Evolutionary conservation across 2,329 filamentous ascomycete genomes (phyloP).

Genomic region (Pyricularia grisea): DNA sequence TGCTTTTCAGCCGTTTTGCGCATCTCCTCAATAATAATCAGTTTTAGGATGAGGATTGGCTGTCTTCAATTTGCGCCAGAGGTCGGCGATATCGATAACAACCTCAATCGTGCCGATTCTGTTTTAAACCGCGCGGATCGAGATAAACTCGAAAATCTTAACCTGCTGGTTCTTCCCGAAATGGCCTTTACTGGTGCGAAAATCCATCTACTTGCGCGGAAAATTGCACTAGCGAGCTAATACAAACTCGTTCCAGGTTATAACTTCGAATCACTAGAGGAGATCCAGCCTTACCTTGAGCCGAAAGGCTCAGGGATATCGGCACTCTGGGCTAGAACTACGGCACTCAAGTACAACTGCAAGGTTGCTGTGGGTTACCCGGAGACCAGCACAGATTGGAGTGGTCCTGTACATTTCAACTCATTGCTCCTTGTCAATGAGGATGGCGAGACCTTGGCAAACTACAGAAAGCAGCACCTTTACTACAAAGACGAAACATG

Average conservation of each 20-base stretch:
- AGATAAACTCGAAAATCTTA: constrained; percentile 50
- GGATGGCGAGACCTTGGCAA: constrained; percentile 50
- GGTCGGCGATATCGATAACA: constrained; percentile 61
- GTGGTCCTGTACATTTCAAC: constrained; percentile 35
- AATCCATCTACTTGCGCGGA: not conserved
- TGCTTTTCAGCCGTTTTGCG: not conserved
- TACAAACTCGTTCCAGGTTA: constrained; percentile 44
- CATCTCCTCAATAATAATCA: not conserved
- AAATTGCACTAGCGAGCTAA: not conserved
- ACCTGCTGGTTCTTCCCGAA: constrained; percentile 67
- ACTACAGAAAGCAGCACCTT: constrained; percentile 51
- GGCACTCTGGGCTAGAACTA: constrained; percentile 61
- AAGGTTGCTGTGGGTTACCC: constrained; percentile 66
- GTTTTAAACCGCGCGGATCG: constrained; percentile 45
- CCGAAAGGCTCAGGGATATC: constrained; percentile 54
- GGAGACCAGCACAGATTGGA: constrained; percentile 37
- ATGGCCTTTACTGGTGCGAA: constrained; percentile 60
- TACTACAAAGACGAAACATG: constrained; percentile 53
- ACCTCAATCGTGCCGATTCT: constrained; percentile 57
- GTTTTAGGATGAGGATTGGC: constrained; percentile 16
- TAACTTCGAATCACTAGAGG: constrained; percentile 61
- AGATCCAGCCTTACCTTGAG: constrained; percentile 64
- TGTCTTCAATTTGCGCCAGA: constrained; percentile 65
- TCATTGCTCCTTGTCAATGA: constrained; percentile 42
- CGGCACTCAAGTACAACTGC: constrained; percentile 57